Conservation (phyloP, 2,329 filamentous ascomycete species). For the Colletotrichum higginsianum region DNA sequence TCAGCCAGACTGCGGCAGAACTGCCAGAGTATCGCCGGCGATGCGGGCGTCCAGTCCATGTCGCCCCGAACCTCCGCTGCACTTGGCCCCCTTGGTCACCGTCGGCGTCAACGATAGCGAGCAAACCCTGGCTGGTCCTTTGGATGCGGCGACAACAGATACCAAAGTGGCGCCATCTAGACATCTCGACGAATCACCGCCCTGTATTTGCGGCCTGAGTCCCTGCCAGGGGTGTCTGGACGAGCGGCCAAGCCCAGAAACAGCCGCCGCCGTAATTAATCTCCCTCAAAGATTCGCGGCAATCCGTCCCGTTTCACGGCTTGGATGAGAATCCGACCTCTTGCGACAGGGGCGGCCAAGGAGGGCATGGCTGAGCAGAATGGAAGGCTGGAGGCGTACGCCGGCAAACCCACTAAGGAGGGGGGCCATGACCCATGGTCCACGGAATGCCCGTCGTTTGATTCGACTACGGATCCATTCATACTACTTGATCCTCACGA, state of each 20-base stretch:
- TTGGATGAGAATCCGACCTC: slow-evolving; percentile 14
- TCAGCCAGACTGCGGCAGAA: background rate
- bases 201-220: slow-evolving; percentile 19
- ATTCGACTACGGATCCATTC: slow-evolving; percentile 24
- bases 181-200: slow-evolving; percentile 28
- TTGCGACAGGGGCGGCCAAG: slow-evolving; percentile 9
- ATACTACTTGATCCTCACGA: background rate
- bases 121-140: slow-evolving; percentile 1
- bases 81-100: slow-evolving; percentile 31
- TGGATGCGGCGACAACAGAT: slow-evolving; percentile 23
- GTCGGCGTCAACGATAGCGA: slow-evolving; percentile 38
- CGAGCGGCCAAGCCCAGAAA: slow-evolving; percentile 27
- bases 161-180: slow-evolving; percentile 32
- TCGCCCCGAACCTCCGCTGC: slow-evolving; percentile 36
- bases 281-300: slow-evolving; percentile 14
- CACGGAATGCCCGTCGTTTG: slow-evolving; percentile 22
- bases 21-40: background rate
- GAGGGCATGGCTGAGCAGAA: slow-evolving; percentile 23
- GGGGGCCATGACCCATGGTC: background rate
- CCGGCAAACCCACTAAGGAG: slow-evolving; percentile 27
- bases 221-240: slow-evolving; percentile 1
- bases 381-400: slow-evolving; percentile 16
- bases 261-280: slow-evolving; percentile 40
- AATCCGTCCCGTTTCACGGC: slow-evolving; percentile 41
- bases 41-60: background rate